A percentile compares a stretch with the other conserved stretches of the same genome.
Conservation (phyloP, 441 rosid genomes). For the Gossypium trilobum region DNA sequence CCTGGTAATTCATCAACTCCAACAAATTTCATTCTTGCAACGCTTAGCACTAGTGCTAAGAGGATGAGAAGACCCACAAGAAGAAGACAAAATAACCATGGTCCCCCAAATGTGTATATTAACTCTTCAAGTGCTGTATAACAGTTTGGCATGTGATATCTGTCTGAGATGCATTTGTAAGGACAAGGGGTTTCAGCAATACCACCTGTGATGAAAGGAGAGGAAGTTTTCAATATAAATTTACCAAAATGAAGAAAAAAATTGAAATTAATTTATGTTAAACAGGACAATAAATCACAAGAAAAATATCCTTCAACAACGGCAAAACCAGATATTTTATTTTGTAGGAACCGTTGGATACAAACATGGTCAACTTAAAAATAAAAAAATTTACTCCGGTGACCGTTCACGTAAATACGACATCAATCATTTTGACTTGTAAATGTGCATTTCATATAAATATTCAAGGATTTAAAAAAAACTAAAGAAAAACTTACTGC, state of each 20-base stretch:
- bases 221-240: not conserved
- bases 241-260: not conserved
- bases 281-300: not conserved
- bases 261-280: not conserved
- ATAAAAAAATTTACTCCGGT: not conserved
- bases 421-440: not conserved
- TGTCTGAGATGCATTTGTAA: constrained; percentile 77
- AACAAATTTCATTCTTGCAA: constrained; percentile 95
- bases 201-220: constrained; percentile 58
- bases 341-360: not conserved
- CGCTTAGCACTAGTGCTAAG: constrained; percentile 90
- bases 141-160: constrained; percentile 96
- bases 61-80: constrained; percentile 85
- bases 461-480: no score
- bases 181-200: constrained; percentile 93
- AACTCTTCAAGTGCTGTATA: constrained; percentile 98
- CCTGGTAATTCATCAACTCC: constrained; percentile 95
- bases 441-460: not conserved
- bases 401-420: not conserved
- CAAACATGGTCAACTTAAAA: not conserved
- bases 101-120: constrained; percentile 98
- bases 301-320: not conserved
- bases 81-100: constrained; percentile 90
- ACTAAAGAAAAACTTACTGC: no score
- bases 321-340: not conserved